phyloP scores from a whole-genome alignment of 169 alveolate genomes.

The Cryptosporidium felis region DNA sequence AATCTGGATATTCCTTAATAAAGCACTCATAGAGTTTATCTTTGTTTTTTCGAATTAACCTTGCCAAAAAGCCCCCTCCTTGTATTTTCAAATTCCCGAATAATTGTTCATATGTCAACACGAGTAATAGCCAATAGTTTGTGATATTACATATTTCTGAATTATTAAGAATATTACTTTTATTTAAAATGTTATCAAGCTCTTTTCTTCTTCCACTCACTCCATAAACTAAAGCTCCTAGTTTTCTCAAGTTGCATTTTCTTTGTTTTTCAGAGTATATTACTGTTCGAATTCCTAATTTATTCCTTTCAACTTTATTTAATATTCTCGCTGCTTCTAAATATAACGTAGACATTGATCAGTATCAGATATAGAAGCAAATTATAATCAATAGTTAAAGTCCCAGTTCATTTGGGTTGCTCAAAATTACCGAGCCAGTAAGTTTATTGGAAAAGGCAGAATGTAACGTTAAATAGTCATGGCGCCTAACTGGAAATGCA shows the following conservation, averaged over 20 bases:
- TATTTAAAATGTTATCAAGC: slow-evolving; percentile 7
- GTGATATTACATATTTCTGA: background rate
- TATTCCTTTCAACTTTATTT: slow-evolving; percentile 23
- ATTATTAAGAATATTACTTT: background rate
- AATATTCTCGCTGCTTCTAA: slow-evolving; percentile 53
- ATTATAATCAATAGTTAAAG: too few species aligned
- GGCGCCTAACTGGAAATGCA: too few species aligned
- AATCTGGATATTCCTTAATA: slow-evolving; percentile 30
- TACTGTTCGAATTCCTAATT: slow-evolving; percentile 23
- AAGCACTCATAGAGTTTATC: slow-evolving; percentile 14
- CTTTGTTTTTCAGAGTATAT: slow-evolving; percentile 15
- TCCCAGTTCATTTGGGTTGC: too few species aligned
- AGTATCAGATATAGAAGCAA: too few species aligned
- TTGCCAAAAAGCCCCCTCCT: slow-evolving; percentile 60
- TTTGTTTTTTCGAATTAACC: slow-evolving; percentile 31
- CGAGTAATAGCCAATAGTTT: slow-evolving; percentile 28
- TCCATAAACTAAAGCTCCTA: slow-evolving; percentile 45
- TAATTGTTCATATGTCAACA: slow-evolving; percentile 31
- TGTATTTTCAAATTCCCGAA: slow-evolving; percentile 42
- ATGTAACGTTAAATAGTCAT: too few species aligned
- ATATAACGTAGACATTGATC: slow-evolving; percentile 45
- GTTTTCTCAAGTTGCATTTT: slow-evolving; percentile 13
- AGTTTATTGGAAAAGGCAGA: too few species aligned
- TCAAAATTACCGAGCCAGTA: too few species aligned
- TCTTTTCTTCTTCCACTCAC: slow-evolving; percentile 12